Conservation (phyloP, 257 asterid genomes). For the Paulownia fortunei region DNA sequence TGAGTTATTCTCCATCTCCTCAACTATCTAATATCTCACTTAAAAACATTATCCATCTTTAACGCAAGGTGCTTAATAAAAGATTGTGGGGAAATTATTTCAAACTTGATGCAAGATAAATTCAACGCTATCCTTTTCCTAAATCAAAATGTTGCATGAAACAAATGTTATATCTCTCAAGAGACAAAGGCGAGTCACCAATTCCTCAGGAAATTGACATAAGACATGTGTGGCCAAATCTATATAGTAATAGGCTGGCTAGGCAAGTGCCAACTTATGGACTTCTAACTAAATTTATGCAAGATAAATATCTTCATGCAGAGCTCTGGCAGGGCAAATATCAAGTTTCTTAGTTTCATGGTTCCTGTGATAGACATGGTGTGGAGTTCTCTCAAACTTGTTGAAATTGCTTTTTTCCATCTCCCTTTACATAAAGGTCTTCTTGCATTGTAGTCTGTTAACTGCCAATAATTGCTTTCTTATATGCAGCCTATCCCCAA, state of each 20-base stretch:
- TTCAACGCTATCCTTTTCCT: not conserved
- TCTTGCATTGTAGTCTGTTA: conserved; percentile 9
- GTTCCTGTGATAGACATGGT: too few relatives aligned
- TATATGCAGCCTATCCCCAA: not conserved
- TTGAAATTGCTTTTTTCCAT: not conserved
- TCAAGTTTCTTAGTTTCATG: too few relatives aligned
- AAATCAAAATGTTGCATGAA: not conserved
- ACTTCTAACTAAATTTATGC: not conserved
- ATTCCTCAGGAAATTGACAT: not conserved
- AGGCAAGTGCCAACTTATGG: not conserved
- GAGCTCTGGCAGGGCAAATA: not conserved
- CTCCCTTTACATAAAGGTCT: not conserved
- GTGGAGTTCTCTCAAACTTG: not conserved
- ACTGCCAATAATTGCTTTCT: not conserved
- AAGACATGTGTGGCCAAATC: not conserved
- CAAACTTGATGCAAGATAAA: not conserved
- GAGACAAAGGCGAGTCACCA: not conserved
- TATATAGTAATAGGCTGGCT: not conserved
- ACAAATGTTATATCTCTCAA: not conserved
- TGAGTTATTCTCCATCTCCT: conserved; percentile 40
- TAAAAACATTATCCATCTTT: not conserved
- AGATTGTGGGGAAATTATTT: not conserved
- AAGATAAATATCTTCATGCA: not conserved
- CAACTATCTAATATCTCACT: not conserved
- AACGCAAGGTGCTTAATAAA: not conserved